Conservation (phyloP, 805 yeast species). For the Alloascoidea hylecoeti region DNA sequence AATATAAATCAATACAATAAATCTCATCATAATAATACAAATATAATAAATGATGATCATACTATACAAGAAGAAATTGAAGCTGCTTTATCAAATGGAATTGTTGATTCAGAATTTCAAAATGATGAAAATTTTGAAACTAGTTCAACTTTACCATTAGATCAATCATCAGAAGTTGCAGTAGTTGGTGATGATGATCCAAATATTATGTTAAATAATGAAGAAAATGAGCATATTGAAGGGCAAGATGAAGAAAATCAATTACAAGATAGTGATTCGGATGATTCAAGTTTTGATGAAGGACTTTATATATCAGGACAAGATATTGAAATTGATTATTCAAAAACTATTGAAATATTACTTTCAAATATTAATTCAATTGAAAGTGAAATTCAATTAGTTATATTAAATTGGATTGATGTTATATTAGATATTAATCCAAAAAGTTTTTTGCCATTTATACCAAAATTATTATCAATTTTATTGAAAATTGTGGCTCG, state of each 20-base stretch:
- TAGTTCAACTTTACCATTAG: neutral
- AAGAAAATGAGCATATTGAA: constrained; percentile 4
- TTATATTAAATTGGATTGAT: constrained; percentile 73
- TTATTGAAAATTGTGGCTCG: constrained; percentile 50
- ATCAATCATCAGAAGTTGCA: neutral
- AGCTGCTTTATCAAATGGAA: too few relatives aligned
- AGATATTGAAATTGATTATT: constrained; percentile 68
- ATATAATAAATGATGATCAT: constrained; percentile 13
- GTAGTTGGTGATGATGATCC: neutral
- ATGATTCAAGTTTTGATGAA: constrained; percentile 25
- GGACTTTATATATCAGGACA: constrained; percentile 61
- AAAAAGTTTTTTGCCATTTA: constrained; percentile 52
- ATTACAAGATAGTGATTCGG: constrained; percentile 11
- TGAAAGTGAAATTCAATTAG: constrained; percentile 63
- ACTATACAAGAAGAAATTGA: too few relatives aligned
- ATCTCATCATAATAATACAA: constrained; percentile 9
- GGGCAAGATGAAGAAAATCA: constrained; percentile 12
- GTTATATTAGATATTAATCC: constrained; percentile 65
- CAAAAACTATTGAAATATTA: constrained; percentile 67
- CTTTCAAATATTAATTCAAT: constrained; percentile 68
- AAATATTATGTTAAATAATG: neutral
- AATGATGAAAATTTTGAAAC: constrained; percentile 4
- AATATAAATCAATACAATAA: too few relatives aligned
- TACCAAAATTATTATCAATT: constrained; percentile 63
- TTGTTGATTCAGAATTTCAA: constrained; percentile 5